Conservation (phyloP, 192 early-diverging fungal species). For the Podila verticillata region DNA sequence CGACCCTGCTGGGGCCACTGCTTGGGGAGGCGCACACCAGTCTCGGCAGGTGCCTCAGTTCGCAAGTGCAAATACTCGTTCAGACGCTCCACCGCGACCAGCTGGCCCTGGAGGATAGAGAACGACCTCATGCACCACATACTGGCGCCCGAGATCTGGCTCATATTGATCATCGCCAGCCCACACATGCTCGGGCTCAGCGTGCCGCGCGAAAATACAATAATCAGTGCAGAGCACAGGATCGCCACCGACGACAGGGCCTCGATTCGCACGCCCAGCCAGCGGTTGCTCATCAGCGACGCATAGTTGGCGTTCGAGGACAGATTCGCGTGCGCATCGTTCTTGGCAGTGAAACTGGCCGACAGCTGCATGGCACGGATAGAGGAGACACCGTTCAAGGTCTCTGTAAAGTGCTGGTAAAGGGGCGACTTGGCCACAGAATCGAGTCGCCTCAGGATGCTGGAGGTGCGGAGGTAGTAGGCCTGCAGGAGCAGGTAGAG, state of each 20-base stretch:
- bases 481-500: conserved; percentile 58
- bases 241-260: conserved; percentile 69
- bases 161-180: conserved; percentile 66
- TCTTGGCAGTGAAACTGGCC: conserved; percentile 3
- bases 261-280: conserved; percentile 73
- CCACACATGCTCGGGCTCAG: conserved; percentile 81
- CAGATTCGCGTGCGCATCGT: background rate
- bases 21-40: background rate
- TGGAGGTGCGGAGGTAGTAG: conserved; percentile 74
- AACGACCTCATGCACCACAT: background rate
- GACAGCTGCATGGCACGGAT: conserved; percentile 69
- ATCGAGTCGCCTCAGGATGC: conserved; percentile 83
- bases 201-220: conserved; percentile 46
- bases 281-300: conserved; percentile 67
- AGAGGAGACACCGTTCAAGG: conserved; percentile 64
- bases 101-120: background rate
- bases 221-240: conserved; percentile 64
- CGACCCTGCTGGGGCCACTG: background rate
- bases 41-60: background rate
- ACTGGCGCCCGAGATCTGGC: background rate
- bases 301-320: conserved; percentile 17
- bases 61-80: background rate
- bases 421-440: conserved; percentile 80
- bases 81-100: background rate
- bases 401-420: conserved; percentile 74